A percentile compares a stretch with the other conserved stretches of the same genome.
These are phyloP conservation scores for California macrophylla DNA, from an alignment of 441 rosid genomes.

Conservation along the genomic window DNA sequence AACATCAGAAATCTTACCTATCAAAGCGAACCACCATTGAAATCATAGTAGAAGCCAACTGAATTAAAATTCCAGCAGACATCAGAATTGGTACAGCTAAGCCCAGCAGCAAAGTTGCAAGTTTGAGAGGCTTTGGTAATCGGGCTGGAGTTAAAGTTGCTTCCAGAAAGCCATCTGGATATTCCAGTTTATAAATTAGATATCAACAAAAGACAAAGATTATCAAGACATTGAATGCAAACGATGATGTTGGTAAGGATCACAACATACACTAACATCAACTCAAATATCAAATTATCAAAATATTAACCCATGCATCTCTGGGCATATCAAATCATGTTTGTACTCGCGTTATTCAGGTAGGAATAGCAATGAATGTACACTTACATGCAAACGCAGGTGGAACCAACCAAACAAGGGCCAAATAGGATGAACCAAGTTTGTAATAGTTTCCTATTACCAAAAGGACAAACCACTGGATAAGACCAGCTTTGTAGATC, in stretches of 20 bases:
- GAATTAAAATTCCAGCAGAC: constrained; percentile 64
- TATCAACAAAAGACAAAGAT: constrained; percentile 5
- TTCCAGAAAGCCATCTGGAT: constrained; percentile 81
- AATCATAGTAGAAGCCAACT: constrained; percentile 37
- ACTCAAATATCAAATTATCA: background rate
- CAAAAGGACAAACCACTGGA: constrained; percentile 79
- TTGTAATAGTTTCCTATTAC: constrained; percentile 58
- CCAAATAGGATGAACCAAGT: constrained; percentile 73
- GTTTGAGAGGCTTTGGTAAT: constrained; percentile 83
- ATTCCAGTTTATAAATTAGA: constrained; percentile 18
- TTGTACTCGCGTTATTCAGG: constrained; percentile 8
- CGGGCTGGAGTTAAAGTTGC: constrained; percentile 83
- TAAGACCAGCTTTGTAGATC: constrained; percentile 78
- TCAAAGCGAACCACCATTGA: constrained; percentile 71
- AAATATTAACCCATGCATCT: background rate
- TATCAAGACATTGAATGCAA: constrained; percentile 5
- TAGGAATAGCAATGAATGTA: constrained; percentile 10
- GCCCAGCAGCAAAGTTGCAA: constrained; percentile 68
- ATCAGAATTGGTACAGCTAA: constrained; percentile 60
- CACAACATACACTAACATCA: background rate
- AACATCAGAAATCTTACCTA: constrained; percentile 36
- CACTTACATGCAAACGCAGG: constrained; percentile 95
- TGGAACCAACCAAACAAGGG: constrained; percentile 77
- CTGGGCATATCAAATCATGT: constrained; percentile 3
- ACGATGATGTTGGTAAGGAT: constrained; percentile 2